phyloP scores from a whole-genome alignment of 2,329 filamentous ascomycete genomes.

The Phialophora verrucosa region DNA sequence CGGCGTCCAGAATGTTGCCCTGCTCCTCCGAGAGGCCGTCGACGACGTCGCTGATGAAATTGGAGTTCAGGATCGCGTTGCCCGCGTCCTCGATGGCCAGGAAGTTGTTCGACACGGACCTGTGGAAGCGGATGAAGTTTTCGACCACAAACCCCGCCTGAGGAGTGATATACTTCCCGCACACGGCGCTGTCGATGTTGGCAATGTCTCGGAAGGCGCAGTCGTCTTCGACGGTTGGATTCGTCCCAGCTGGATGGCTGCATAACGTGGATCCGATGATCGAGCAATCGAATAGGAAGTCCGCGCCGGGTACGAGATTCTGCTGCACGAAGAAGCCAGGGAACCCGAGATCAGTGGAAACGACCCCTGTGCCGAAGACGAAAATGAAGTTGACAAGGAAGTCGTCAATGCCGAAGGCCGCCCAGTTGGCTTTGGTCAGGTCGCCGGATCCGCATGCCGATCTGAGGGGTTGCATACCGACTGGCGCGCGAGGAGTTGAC shows the following conservation, averaged over 20 bases:
- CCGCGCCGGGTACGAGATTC: not conserved
- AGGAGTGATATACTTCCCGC: slow-evolving; percentile 11
- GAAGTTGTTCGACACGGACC: slow-evolving; percentile 13
- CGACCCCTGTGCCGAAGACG: not conserved
- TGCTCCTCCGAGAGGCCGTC: slow-evolving; percentile 1
- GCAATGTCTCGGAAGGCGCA: slow-evolving; percentile 12
- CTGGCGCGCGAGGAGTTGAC: too few species aligned
- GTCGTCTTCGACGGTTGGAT: not conserved
- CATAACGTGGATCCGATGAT: not conserved
- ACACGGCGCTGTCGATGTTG: not conserved
- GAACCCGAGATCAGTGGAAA: slow-evolving; percentile 1
- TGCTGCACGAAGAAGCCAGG: slow-evolving; percentile 16
- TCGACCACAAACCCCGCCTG: slow-evolving; percentile 19
- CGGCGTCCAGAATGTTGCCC: slow-evolving; percentile 3
- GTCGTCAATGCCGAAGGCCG: slow-evolving; percentile 13
- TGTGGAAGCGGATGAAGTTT: slow-evolving; percentile 18
- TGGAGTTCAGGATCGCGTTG: slow-evolving; percentile 4
- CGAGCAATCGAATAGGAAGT: too few species aligned
- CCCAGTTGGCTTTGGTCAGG: slow-evolving; percentile 12
- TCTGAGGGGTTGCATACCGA: too few species aligned
- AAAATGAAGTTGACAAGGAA: slow-evolving; percentile 15
- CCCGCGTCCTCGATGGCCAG: slow-evolving; percentile 17
- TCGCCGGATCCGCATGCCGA: slow-evolving; percentile 6
- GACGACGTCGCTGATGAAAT: slow-evolving; percentile 15
- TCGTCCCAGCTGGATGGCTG: not conserved